Evolutionary conservation across 768 basidiomycete genomes (phyloP).

Genomic region (Daedalea quercina): DNA sequence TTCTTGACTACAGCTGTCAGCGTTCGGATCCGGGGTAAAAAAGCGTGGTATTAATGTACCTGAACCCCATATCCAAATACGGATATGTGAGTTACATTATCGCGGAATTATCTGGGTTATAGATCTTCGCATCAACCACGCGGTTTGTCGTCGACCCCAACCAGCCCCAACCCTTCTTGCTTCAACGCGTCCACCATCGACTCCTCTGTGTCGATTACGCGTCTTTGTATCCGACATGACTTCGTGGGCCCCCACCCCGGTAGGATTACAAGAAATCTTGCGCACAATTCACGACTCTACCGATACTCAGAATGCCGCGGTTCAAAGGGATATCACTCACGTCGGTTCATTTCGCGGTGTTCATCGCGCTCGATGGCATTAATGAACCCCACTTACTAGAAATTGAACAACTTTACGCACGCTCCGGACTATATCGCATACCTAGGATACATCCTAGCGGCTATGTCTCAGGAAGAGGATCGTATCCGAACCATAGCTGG

Average conservation of each 20-base stretch:
- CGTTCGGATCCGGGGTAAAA: neutral
- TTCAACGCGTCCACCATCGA: constrained; percentile 1
- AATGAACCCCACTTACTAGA: constrained; percentile 36
- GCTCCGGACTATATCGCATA: constrained; percentile 94
- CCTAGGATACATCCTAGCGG: constrained; percentile 87
- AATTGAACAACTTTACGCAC: constrained; percentile 81
- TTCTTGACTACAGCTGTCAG: neutral
- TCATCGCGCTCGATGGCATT: constrained; percentile 11
- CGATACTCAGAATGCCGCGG: constrained; percentile 58
- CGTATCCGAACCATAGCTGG: constrained; percentile 94
- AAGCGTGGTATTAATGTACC: neutral
- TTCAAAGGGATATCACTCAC: constrained; percentile 77
- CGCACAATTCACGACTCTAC: constrained; percentile 90
- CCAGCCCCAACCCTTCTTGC: neutral
- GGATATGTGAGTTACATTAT: neutral
- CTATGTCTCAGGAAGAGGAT: constrained; percentile 77
- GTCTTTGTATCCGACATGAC: constrained; percentile 29
- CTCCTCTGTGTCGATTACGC: constrained; percentile 5
- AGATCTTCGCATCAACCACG: neutral
- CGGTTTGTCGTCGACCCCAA: neutral
- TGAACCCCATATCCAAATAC: neutral
- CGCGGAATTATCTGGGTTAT: neutral
- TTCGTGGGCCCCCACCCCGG: constrained; percentile 79
- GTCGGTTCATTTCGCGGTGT: constrained; percentile 32
- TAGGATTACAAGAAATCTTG: constrained; percentile 87